A percentile compares a stretch with the other conserved stretches of the same genome.
These are phyloP conservation scores for Solanum appendiculatum DNA, from an alignment of 257 asterid species.

Conservation along the genomic window DNA sequence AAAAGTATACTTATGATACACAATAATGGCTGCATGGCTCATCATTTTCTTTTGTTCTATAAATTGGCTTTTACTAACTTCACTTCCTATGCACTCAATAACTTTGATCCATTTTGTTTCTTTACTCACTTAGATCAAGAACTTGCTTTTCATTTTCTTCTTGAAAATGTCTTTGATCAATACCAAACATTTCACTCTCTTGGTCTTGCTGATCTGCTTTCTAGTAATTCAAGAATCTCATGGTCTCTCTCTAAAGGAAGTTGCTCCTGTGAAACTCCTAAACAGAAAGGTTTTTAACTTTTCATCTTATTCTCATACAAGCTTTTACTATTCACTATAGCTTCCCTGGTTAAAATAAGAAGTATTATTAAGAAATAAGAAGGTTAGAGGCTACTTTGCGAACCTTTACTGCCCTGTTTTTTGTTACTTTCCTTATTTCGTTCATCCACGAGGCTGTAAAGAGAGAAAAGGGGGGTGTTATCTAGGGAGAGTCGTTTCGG, in stretches of 20 bases:
- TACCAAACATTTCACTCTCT: not conserved
- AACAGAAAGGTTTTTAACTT: slow-evolving; percentile 17
- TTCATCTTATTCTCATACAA: not conserved
- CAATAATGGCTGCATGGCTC: slow-evolving; percentile 21
- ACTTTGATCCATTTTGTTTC: not conserved
- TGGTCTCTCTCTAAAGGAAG: not conserved
- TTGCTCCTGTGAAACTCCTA: slow-evolving; percentile 6
- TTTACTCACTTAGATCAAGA: not conserved
- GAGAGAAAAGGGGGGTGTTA: not conserved
- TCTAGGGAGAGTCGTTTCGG: not conserved
- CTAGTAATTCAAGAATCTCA: not conserved
- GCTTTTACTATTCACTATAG: not conserved
- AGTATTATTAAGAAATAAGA: not conserved
- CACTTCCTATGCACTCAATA: not conserved
- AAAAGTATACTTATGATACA: not conserved
- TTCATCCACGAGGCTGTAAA: not conserved
- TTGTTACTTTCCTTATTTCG: not conserved
- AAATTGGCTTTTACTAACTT: slow-evolving; percentile 7
- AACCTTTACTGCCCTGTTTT: not conserved
- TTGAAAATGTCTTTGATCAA: not conserved
- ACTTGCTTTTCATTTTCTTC: not conserved
- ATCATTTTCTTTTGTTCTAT: slow-evolving; percentile 19
- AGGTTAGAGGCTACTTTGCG: not conserved
- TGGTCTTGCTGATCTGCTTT: not conserved
- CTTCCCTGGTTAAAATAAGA: not conserved